These are phyloP conservation scores for Yamadazyma triangularis DNA, from an alignment of 1,139 yeast species.

Conservation along the genomic window DNA sequence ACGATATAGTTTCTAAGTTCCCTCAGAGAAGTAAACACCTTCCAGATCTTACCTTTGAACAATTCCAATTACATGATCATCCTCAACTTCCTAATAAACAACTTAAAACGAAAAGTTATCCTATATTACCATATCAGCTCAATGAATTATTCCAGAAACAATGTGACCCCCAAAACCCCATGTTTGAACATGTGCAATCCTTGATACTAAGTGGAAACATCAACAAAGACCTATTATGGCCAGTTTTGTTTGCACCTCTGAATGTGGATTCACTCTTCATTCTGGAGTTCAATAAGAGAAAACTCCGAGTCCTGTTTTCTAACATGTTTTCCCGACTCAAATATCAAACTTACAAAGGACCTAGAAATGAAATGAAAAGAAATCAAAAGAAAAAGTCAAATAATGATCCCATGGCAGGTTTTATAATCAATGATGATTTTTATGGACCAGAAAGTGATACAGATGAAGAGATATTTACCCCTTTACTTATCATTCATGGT, in stretches of 20 bases:
- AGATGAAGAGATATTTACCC: conserved; percentile 39
- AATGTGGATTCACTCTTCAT: conserved; percentile 32
- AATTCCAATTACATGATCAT: neutral
- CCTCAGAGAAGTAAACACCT: neutral
- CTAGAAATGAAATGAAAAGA: conserved; percentile 17
- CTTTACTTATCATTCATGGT: conserved; percentile 67
- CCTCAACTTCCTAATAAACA: neutral
- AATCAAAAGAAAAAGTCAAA: conserved; percentile 12
- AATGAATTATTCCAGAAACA: conserved; percentile 1
- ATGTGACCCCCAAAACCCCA: conserved; percentile 3
- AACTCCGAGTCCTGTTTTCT: conserved; percentile 44
- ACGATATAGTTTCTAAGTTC: neutral
- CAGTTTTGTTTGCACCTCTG: conserved; percentile 40
- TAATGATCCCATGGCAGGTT: conserved; percentile 12
- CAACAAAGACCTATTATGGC: too few relatives aligned
- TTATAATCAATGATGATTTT: conserved; percentile 24
- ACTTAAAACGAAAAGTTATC: neutral
- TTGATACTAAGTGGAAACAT: too few relatives aligned
- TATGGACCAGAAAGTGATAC: conserved; percentile 4
- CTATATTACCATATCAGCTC: neutral
- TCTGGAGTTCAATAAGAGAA: conserved; percentile 13
- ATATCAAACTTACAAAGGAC: conserved; percentile 25
- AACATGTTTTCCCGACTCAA: conserved; percentile 43
- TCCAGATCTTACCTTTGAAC: neutral
- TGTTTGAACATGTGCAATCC: conserved; percentile 2